Evolutionary conservation across 1,139 yeast species (phyloP).

Genomic region (Debaryomyces subglobosus): DNA sequence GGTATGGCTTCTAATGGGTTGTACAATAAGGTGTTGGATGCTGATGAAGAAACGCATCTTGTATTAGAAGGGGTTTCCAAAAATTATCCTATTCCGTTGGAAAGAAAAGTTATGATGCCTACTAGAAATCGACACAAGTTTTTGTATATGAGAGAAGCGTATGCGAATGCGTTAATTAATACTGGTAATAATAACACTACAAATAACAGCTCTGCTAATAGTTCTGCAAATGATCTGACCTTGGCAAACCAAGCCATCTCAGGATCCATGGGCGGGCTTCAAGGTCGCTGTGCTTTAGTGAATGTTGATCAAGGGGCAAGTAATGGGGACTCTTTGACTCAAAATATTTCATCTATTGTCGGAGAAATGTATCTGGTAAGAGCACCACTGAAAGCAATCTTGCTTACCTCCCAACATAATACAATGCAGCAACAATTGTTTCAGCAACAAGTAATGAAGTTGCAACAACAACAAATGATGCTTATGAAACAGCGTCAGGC

Average conservation of each 20-base stretch:
- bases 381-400: conserved; percentile 59
- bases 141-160: conserved; percentile 81
- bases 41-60: conserved; percentile 93
- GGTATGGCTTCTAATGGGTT: conserved; percentile 19
- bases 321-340: conserved; percentile 41
- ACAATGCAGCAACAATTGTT: conserved; percentile 50
- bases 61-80: conserved; percentile 90
- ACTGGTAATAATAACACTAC: conserved; percentile 29
- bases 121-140: conserved; percentile 70
- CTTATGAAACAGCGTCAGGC: conserved; percentile 35
- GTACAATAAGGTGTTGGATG: conserved; percentile 46
- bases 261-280: conserved; percentile 69
- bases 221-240: conserved; percentile 37
- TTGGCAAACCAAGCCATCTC: conserved; percentile 54
- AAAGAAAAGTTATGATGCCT: conserved; percentile 72
- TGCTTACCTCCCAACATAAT: conserved; percentile 48
- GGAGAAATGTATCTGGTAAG: conserved; percentile 62
- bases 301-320: conserved; percentile 53
- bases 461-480: conserved; percentile 38
- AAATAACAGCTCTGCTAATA: conserved; percentile 21
- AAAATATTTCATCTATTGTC: conserved; percentile 52
- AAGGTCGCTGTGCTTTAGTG: conserved; percentile 75
- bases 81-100: conserved; percentile 81
- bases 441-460: conserved; percentile 52
- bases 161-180: conserved; percentile 61